phyloP scores from a whole-genome alignment of 2,329 filamentous ascomycete species.

The Sarocladium brachiariae region DNA sequence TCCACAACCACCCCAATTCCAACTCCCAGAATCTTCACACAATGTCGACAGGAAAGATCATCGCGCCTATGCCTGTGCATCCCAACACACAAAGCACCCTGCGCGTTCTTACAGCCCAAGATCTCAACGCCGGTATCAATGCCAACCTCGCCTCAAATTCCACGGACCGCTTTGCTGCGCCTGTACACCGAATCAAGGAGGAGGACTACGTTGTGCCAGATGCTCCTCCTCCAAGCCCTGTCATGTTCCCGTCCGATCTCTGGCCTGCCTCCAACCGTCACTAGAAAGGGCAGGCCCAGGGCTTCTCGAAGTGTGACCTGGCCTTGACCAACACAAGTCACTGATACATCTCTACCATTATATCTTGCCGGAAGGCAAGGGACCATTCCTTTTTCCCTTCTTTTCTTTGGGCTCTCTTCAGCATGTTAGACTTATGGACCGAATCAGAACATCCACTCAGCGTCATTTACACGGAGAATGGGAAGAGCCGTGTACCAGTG shows the following conservation, averaged over 20 bases:
- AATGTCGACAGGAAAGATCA: conserved; percentile 19
- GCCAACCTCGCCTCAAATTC: conserved; percentile 39
- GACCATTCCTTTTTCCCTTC: background rate
- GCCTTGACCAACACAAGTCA: too few species aligned
- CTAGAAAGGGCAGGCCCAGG: background rate
- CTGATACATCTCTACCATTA: too few species aligned
- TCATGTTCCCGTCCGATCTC: conserved; percentile 52
- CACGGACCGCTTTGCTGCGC: conserved; percentile 35
- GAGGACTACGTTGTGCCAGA: conserved; percentile 59
- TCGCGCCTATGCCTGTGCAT: conserved; percentile 41
- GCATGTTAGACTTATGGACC: background rate
- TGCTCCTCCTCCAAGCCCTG: conserved; percentile 56
- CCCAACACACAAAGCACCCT: conserved; percentile 36
- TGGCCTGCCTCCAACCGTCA: conserved; percentile 49
- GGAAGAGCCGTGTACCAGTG: too few species aligned
- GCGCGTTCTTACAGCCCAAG: conserved; percentile 38
- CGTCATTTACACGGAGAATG: background rate
- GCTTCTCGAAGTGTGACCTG: background rate
- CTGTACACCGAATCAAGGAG: conserved; percentile 45
- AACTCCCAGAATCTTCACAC: conserved; percentile 1
- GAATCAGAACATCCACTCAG: background rate
- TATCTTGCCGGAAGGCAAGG: background rate
- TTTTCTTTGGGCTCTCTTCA: background rate
- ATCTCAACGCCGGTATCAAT: conserved; percentile 47
- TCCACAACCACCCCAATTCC: background rate